Evolutionary conservation across 2,329 filamentous ascomycete species (phyloP).

Genomic region (Aspergillus vadensis): DNA sequence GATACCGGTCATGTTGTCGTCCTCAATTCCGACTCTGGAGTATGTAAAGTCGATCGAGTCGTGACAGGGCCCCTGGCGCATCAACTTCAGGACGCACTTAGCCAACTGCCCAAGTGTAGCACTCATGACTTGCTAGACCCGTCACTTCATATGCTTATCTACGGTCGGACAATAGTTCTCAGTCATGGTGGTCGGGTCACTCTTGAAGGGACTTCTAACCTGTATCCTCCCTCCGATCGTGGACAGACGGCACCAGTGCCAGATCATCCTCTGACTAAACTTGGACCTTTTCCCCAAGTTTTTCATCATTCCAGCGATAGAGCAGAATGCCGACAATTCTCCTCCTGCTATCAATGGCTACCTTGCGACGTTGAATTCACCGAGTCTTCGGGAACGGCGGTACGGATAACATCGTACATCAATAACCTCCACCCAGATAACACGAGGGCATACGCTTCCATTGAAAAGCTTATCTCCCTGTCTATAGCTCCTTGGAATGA

Average conservation of each 20-base stretch:
- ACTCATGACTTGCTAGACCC: neutral
- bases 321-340: neutral
- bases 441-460: neutral
- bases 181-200: neutral
- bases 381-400: slow-evolving; percentile 2
- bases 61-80: neutral
- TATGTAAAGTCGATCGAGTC: neutral
- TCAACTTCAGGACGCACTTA: neutral
- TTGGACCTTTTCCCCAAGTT: neutral
- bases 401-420: neutral
- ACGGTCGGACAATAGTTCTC: neutral
- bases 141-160: slow-evolving; percentile 1
- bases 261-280: neutral
- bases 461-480: neutral
- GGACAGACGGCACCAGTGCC: neutral
- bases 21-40: neutral
- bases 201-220: neutral
- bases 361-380: slow-evolving; percentile 2
- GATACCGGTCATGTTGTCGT: neutral
- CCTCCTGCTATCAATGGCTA: neutral
- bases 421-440: neutral
- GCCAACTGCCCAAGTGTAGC: neutral
- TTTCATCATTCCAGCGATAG: no score
- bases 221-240: neutral
- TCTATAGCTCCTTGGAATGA: neutral